phyloP scores from a whole-genome alignment of 352 stramenopile genomes.

The Globisporangium paroecandrum region DNA sequence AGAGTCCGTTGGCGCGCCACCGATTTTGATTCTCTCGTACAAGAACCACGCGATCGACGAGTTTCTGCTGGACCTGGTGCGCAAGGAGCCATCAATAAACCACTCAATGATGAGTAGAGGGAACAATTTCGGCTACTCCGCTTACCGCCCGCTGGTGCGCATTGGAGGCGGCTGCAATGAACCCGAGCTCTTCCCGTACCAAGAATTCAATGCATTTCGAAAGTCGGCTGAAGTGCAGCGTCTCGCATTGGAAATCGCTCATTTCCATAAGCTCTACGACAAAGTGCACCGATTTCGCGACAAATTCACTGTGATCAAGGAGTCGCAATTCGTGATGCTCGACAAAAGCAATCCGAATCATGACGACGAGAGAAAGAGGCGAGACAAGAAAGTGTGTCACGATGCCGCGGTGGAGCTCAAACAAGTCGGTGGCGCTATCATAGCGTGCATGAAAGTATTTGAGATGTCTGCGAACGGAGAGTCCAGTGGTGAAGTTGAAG shows the following conservation, averaged over 20 bases:
- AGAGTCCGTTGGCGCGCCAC: slow-evolving; percentile 56
- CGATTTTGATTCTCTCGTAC: slow-evolving; percentile 84
- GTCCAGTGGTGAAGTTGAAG: not conserved
- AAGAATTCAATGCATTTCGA: slow-evolving; percentile 27
- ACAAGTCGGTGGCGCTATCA: slow-evolving; percentile 4
- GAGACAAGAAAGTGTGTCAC: slow-evolving; percentile 16
- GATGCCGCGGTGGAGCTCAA: slow-evolving; percentile 16
- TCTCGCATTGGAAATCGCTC: slow-evolving; percentile 28
- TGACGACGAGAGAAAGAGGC: slow-evolving; percentile 12
- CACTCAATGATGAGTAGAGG: slow-evolving; percentile 15
- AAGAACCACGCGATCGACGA: slow-evolving; percentile 89
- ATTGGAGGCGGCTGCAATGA: slow-evolving; percentile 71
- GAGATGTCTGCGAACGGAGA: not conserved
- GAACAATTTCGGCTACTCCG: slow-evolving; percentile 26
- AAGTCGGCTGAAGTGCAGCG: slow-evolving; percentile 16
- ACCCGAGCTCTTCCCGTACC: slow-evolving; percentile 41
- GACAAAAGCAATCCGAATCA: not conserved
- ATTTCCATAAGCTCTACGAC: slow-evolving; percentile 29
- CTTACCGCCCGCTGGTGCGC: slow-evolving; percentile 50
- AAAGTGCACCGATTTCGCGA: slow-evolving; percentile 14
- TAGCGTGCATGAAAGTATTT: slow-evolving; percentile 9
- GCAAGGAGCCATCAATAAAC: slow-evolving; percentile 36
- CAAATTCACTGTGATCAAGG: slow-evolving; percentile 14
- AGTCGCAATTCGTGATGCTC: slow-evolving; percentile 16
- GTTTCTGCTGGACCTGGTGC: slow-evolving; percentile 76